phyloP scores from a whole-genome alignment of 2,329 filamentous ascomycete genomes.

The Davidsoniella eucalypti region DNA sequence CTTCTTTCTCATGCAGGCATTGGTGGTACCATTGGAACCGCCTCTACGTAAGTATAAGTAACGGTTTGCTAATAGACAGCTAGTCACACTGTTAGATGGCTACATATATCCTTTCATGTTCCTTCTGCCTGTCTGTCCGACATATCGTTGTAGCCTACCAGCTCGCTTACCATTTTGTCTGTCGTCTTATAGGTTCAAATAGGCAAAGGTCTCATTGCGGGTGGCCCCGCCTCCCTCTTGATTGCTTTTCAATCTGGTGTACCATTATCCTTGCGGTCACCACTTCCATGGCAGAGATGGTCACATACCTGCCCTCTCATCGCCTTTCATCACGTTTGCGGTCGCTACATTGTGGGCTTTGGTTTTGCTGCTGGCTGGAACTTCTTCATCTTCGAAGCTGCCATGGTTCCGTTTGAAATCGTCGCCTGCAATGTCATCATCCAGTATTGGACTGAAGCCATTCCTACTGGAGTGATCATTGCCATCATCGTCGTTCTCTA shows the following conservation, averaged over 20 bases:
- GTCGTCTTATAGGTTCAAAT: constrained; percentile 26
- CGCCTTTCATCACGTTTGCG: constrained; percentile 62
- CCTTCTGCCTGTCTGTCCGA: background rate
- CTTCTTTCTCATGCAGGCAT: constrained; percentile 27
- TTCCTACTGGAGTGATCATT: too few species aligned
- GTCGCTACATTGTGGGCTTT: constrained; percentile 58
- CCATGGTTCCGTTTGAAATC: too few species aligned
- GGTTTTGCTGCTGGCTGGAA: constrained; percentile 60
- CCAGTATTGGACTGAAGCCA: too few species aligned
- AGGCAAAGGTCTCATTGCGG: constrained; percentile 38
- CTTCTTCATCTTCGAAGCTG: constrained; percentile 55
- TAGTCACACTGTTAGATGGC: too few species aligned
- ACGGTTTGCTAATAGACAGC: background rate
- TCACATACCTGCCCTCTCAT: constrained; percentile 59
- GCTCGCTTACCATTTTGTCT: constrained; percentile 13
- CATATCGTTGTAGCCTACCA: background rate
- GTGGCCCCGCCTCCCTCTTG: too few species aligned
- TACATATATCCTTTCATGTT: too few species aligned
- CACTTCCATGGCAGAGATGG: constrained; percentile 70
- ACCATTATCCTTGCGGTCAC: too few species aligned
- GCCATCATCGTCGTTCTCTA: too few species aligned
- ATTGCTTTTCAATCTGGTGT: too few species aligned
- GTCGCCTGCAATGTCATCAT: too few species aligned
- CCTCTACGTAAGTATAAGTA: constrained; percentile 31
- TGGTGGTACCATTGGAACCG: constrained; percentile 48